Conservation (phyloP, 1,284 basidiomycete species). For the Inonotus obliquus region DNA sequence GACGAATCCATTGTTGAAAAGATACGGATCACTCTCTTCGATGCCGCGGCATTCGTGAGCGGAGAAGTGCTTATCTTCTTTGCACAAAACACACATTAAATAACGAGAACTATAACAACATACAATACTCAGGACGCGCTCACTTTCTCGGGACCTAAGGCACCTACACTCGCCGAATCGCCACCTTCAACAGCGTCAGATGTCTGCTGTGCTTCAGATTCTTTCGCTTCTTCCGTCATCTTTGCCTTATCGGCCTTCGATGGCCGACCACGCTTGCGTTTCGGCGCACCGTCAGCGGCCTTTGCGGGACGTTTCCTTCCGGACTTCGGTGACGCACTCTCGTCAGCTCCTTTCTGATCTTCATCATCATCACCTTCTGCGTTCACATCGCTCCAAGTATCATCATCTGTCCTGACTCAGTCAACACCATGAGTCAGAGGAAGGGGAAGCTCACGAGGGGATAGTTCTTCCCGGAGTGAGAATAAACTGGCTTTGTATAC, state of each 20-base stretch:
- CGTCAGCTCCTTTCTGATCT: slow-evolving; percentile 1
- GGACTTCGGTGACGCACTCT: background rate
- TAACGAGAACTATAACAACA: background rate
- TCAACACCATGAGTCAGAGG: background rate
- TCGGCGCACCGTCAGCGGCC: background rate
- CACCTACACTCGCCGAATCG: background rate
- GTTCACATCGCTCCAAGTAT: background rate
- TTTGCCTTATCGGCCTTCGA: slow-evolving; percentile 1
- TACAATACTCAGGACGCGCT: slow-evolving; percentile 6
- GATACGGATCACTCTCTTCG: background rate
- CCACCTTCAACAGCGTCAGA: background rate
- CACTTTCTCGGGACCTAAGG: slow-evolving; percentile 8
- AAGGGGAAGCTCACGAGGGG: slow-evolving; percentile 43
- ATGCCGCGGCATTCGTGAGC: background rate
- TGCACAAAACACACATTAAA: background rate
- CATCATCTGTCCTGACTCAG: background rate
- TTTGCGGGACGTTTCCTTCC: background rate
- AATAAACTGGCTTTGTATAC: slow-evolving; percentile 44
- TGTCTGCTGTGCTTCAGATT: background rate
- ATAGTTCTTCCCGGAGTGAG: slow-evolving; percentile 48
- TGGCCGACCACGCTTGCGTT: slow-evolving; percentile 13
- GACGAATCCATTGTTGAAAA: background rate
- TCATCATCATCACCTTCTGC: slow-evolving; percentile 4
- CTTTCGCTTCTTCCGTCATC: background rate
- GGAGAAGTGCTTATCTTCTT: background rate